These are phyloP conservation scores for Nicotiana obtusifolia DNA, from an alignment of 257 asterid species.

Conservation along the genomic window DNA sequence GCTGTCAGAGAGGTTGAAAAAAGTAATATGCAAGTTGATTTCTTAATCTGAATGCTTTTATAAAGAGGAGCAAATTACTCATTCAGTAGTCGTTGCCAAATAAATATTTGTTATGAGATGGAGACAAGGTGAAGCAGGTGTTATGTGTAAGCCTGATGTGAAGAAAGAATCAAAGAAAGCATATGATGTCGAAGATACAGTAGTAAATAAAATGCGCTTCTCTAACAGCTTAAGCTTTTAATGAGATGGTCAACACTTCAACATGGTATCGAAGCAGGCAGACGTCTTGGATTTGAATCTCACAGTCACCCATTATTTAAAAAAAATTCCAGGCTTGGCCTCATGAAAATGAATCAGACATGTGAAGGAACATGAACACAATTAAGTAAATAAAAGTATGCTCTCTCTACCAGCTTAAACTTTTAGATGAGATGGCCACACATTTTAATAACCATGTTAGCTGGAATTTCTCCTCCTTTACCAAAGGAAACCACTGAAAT, in stretches of 20 bases:
- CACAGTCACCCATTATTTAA: too few species aligned
- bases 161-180: not conserved
- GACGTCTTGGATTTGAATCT: too few species aligned
- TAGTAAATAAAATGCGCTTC: too few species aligned
- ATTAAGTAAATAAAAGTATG: too few species aligned
- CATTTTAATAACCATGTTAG: not conserved
- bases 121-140: not conserved
- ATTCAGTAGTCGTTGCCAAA: not conserved
- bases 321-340: too few species aligned
- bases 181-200: not conserved
- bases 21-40: not conserved
- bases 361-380: too few species aligned
- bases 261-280: too few species aligned
- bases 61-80: not conserved
- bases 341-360: too few species aligned
- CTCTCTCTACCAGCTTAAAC: too few species aligned
- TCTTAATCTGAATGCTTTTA: not conserved
- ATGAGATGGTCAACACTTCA: too few species aligned
- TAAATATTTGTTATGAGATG: not conserved
- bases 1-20: not conserved
- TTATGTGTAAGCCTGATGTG: not conserved
- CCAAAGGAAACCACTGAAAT: not conserved
- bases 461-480: not conserved
- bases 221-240: too few species aligned
- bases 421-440: too few species aligned